Evolutionary conservation across 2,329 filamentous ascomycete genomes (phyloP).

Genomic region (Sporothrix phasma): DNA sequence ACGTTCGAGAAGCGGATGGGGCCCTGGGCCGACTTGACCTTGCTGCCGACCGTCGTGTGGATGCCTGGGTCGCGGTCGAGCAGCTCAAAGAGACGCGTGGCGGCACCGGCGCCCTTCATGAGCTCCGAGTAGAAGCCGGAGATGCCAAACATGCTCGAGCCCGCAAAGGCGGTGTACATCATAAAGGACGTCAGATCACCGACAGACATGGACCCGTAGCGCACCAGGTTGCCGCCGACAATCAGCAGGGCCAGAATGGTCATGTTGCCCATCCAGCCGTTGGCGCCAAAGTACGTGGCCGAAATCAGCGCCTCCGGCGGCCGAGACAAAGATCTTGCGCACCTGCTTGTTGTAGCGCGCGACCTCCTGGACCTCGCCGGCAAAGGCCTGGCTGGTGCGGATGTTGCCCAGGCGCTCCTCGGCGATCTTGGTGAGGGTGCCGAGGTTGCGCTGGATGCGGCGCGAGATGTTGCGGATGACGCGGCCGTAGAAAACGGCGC

Average conservation of each 20-base stretch:
- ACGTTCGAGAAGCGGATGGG: constrained; percentile 82
- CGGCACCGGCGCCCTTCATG: constrained; percentile 97
- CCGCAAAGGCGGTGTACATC: constrained; percentile 89
- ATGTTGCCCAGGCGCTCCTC: constrained; percentile 97
- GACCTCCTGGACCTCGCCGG: constrained; percentile 84
- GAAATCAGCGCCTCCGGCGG: constrained; percentile 78
- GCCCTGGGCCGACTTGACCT: constrained; percentile 75
- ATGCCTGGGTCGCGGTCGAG: constrained; percentile 84
- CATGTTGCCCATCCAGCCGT: constrained; percentile 91
- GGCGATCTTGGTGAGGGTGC: constrained; percentile 89
- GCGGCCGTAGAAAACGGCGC: constrained; percentile 85
- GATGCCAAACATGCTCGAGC: constrained; percentile 82
- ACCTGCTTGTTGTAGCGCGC: constrained; percentile 86
- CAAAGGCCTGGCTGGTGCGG: constrained; percentile 92
- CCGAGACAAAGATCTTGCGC: constrained; percentile 86
- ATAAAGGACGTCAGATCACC: constrained; percentile 93
- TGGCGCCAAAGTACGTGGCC: constrained; percentile 79
- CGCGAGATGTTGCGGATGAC: constrained; percentile 82
- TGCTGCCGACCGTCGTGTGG: constrained; percentile 70
- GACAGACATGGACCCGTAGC: constrained; percentile 73
- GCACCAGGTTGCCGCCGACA: constrained; percentile 83
- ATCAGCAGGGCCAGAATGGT: constrained; percentile 86
- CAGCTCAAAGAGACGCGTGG: constrained; percentile 90
- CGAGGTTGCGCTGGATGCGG: constrained; percentile 87
- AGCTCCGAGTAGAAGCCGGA: constrained; percentile 96